Base-by-base conservation (phyloP, 1,284 basidiomycete genomes). In the Pseudozyma tsukubaensis region DNA sequence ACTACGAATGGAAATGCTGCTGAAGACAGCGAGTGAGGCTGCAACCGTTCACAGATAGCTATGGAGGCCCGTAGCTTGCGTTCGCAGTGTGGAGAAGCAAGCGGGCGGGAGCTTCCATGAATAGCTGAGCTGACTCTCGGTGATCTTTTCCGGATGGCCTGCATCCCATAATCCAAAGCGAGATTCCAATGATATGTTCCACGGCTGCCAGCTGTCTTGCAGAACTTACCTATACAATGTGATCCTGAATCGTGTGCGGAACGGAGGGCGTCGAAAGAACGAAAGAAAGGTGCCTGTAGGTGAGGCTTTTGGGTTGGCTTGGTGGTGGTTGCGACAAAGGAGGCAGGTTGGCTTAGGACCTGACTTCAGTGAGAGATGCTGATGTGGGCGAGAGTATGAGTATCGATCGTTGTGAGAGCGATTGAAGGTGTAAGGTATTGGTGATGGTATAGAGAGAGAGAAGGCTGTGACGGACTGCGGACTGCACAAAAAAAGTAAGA, bases 261-360 rank as follows among this genome's bases (percentile, higher is more conserved):
- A 13, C 32, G 32, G 34, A 21, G 24, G 21, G 14, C 52, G 55
- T 68, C 47, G 55, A 37, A 51, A 50, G 51, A 62, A 50, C n/a
- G n/a, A n/a, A n/a, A n/a, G 59, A 11, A 40, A 47, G 54, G 43
- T 62, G 55, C 55, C 54, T 51, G 19, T 21, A 21, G 12, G 35
- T 40, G 55, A 60, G 66, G 56, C 60, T 54, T 69, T 69, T 69
- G 35, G 52, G 50, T 59, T 49, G 63, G 19, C 29, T 50, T 39
- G 35, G 49, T 36, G 44, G 13, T 52, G 50, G 34, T 16, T 39
- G 48, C 44, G 39, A 35, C 66, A 54, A 29, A 69, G 59, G n/a
- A 67, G 64, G 50, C 66, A 69, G 66, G 60, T 49, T 69, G 66
- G 66, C 66, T 69, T 69, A 69, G 51, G 66, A 55, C 66, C 66